These are phyloP conservation scores for Polychaeton citri DNA, from an alignment of 2,329 filamentous ascomycete genomes.

Conservation along the genomic window DNA sequence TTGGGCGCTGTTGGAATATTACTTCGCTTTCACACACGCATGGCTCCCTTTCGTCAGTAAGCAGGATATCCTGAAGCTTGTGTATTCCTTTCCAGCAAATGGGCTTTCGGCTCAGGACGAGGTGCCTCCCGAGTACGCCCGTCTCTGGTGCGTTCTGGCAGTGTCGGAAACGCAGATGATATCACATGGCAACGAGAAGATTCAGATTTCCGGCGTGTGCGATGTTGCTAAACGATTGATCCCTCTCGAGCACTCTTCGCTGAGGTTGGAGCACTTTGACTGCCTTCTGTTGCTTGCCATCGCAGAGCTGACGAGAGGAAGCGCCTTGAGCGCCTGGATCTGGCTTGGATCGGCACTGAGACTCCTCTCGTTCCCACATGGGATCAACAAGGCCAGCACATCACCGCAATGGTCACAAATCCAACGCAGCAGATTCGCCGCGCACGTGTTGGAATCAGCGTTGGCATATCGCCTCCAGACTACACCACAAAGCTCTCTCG, in stretches of 20 bases:
- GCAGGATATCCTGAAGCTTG: conserved; percentile 44
- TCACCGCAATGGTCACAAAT: conserved; percentile 17
- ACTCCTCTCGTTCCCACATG: conserved; percentile 30
- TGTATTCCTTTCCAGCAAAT: conserved; percentile 40
- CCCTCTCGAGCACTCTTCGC: not conserved
- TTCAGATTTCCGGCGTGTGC: not conserved
- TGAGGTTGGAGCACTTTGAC: not conserved
- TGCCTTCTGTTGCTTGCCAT: conserved; percentile 38
- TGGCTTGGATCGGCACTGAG: conserved; percentile 52
- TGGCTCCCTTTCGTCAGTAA: conserved; percentile 66
- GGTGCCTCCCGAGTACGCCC: conserved; percentile 26
- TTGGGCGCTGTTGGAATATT: conserved; percentile 54
- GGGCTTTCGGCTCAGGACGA: conserved; percentile 20
- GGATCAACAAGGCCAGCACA: conserved; percentile 14
- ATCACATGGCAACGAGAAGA: not conserved
- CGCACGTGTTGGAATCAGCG: conserved; percentile 49
- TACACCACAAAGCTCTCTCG: conserved; percentile 35
- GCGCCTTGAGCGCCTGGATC: conserved; percentile 48
- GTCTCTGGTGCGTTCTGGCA: conserved; percentile 33
- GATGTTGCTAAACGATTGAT: not conserved
- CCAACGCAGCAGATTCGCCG: conserved; percentile 40
- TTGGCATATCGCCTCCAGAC: conserved; percentile 40
- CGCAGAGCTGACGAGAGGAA: conserved; percentile 46
- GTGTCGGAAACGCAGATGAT: conserved; percentile 23
- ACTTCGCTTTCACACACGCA: conserved; percentile 61